Evolutionary conservation across 495 filamentous ascomycete genomes (phyloP).

Genomic region (Annulohypoxylon maeteangense): DNA sequence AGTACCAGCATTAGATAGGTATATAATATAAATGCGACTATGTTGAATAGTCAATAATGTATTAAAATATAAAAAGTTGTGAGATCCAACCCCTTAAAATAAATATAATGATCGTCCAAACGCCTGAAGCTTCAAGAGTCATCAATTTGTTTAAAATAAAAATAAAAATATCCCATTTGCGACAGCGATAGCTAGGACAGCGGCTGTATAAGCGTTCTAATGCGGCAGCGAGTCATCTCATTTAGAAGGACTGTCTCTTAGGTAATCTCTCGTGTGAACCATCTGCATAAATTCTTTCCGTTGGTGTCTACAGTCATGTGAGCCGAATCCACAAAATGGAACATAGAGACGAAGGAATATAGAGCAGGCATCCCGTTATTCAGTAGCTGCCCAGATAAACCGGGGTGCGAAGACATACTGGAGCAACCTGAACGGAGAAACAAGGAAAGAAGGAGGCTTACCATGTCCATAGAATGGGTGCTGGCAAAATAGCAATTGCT

Average conservation of each 20-base stretch:
- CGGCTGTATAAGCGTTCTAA: neutral
- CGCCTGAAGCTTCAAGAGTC: neutral
- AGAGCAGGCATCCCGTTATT: no score
- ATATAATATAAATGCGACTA: no score
- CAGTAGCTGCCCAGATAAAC: no score
- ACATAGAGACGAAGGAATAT: neutral
- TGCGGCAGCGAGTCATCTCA: no score
- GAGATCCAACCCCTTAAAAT: neutral
- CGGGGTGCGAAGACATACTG: no score
- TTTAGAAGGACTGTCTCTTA: neutral
- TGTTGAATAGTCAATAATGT: neutral
- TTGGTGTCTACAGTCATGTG: slow-evolving; percentile 20
- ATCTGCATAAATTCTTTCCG: slow-evolving; percentile 31
- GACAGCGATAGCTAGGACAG: no score
- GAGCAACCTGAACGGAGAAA: no score
- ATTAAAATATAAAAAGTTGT: neutral
- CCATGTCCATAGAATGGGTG: slow-evolving; percentile 49
- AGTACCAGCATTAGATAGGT: no score
- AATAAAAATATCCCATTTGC: neutral
- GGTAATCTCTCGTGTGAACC: slow-evolving; percentile 22
- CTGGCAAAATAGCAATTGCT: slow-evolving; percentile 44
- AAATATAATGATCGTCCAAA: neutral
- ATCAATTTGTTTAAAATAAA: neutral
- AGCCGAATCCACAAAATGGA: neutral
- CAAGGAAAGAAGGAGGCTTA: slow-evolving; percentile 33